phyloP scores from a whole-genome alignment of 495 filamentous ascomycete species.

The Massariosphaeria phaeospora region DNA sequence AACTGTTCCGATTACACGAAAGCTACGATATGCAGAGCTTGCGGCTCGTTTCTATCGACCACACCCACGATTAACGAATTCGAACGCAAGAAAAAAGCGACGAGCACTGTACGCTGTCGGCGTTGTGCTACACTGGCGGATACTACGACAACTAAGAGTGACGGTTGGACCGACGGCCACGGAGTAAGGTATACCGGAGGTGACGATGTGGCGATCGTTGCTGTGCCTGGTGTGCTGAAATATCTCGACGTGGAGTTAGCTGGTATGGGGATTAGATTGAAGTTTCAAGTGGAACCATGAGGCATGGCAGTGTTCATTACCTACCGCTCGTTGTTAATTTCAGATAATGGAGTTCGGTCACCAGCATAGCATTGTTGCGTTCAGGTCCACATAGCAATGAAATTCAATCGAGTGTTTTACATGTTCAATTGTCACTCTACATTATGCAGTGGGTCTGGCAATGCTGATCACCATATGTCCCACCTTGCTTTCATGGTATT shows the following conservation, averaged over 20 bases:
- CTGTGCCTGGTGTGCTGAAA: conserved; percentile 84
- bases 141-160: conserved; percentile 56
- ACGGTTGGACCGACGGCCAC: conserved; percentile 88
- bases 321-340: no score
- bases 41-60: conserved; percentile 81
- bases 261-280: conserved; percentile 87
- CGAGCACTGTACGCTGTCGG: conserved; percentile 74
- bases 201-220: conserved; percentile 82
- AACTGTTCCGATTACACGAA: conserved; percentile 91
- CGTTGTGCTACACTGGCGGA: conserved; percentile 60
- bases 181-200: conserved; percentile 79
- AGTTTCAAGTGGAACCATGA: conserved; percentile 70
- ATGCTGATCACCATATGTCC: no score
- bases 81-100: conserved; percentile 42
- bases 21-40: conserved; percentile 80
- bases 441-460: no score
- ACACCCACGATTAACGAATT: conserved; percentile 65
- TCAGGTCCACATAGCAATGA: no score
- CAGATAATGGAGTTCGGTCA: no score
- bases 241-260: conserved; percentile 93
- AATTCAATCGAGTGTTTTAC: no score
- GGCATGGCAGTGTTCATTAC: not conserved
- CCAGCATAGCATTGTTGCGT: no score
- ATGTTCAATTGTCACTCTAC: no score
- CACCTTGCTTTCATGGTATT: no score